Conservation (phyloP, 1,284 basidiomycete genomes). For the Ceratobasidium sp. region DNA sequence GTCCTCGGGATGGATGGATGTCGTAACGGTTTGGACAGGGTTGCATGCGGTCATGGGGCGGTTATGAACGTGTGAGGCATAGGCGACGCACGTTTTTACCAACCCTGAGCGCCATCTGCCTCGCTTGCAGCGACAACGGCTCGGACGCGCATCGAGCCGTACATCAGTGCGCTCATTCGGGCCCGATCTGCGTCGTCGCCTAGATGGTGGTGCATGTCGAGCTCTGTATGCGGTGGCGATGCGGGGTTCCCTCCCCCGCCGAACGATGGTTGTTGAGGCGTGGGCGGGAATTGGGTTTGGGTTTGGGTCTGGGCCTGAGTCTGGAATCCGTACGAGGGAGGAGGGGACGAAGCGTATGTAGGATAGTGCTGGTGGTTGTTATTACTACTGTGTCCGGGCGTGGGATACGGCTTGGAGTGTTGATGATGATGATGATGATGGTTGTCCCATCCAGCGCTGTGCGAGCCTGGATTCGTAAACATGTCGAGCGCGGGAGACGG, state of each 20-base stretch:
- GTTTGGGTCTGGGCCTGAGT: too few species aligned
- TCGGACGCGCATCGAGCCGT: conserved; percentile 36
- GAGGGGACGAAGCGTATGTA: not conserved
- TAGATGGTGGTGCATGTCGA: conserved; percentile 6
- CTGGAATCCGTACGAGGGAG: conserved; percentile 13
- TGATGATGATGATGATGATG: too few species aligned
- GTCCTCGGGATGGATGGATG: too few species aligned
- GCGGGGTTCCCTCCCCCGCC: not conserved
- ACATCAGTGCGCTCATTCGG: conserved; percentile 42
- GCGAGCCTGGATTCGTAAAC: not conserved
- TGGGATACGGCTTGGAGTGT: conserved; percentile 1
- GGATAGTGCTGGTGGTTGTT: not conserved
- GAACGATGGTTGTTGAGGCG: not conserved
- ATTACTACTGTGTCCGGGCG: not conserved
- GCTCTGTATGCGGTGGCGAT: conserved; percentile 8
- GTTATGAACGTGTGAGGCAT: not conserved
- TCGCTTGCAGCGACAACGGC: conserved; percentile 36
- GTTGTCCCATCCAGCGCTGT: conserved; percentile 6
- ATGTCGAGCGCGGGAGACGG: conserved; percentile 22
- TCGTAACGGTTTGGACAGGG: not conserved
- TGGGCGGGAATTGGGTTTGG: conserved; percentile 21
- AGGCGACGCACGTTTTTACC: conserved; percentile 18
- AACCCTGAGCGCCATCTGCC: conserved; percentile 29
- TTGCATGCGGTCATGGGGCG: not conserved
- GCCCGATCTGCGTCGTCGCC: conserved; percentile 35